These are phyloP conservation scores for Linnemannia elongata DNA, from an alignment of 192 early-diverging fungal species.

Conservation along the genomic window DNA sequence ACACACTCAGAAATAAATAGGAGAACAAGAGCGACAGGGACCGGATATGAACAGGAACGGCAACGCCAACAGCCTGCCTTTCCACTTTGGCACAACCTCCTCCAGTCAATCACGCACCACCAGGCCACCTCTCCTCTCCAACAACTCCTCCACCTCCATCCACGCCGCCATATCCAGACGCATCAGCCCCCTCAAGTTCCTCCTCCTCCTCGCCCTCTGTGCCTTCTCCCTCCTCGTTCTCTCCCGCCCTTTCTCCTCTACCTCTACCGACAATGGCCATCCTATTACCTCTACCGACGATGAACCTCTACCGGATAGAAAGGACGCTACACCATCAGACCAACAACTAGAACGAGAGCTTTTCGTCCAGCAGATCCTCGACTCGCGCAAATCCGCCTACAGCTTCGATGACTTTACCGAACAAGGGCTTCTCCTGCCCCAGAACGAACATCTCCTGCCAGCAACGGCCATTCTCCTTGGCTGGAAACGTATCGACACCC, in stretches of 20 bases:
- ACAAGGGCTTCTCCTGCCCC: conserved; percentile 26
- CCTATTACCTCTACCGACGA: no score
- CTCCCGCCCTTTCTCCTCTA: conserved; percentile 13
- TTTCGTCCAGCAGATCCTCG: conserved; percentile 36
- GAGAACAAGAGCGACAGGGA: no score
- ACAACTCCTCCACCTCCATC: neutral
- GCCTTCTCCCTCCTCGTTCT: conserved; percentile 24
- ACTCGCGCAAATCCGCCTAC: conserved; percentile 36
- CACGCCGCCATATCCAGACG: conserved; percentile 12
- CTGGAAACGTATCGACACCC: conserved; percentile 57
- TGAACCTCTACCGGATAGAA: no score
- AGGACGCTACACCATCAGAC: neutral
- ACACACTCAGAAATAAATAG: no score
- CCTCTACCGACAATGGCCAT: no score
- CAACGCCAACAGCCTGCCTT: conserved; percentile 40
- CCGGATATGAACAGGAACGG: conserved; percentile 30
- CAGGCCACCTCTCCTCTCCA: conserved; percentile 10
- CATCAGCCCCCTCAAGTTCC: conserved; percentile 24
- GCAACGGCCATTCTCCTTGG: conserved; percentile 67
- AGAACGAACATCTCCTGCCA: conserved; percentile 48
- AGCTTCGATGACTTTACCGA: conserved; percentile 56
- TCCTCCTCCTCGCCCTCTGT: conserved; percentile 30
- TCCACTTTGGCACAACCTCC: conserved; percentile 13
- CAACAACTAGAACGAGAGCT: conserved; percentile 24
- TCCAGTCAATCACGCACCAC: neutral